Evolutionary conservation across 768 basidiomycete genomes (phyloP).

Genomic region (Tricholoma bakamatsutake): DNA sequence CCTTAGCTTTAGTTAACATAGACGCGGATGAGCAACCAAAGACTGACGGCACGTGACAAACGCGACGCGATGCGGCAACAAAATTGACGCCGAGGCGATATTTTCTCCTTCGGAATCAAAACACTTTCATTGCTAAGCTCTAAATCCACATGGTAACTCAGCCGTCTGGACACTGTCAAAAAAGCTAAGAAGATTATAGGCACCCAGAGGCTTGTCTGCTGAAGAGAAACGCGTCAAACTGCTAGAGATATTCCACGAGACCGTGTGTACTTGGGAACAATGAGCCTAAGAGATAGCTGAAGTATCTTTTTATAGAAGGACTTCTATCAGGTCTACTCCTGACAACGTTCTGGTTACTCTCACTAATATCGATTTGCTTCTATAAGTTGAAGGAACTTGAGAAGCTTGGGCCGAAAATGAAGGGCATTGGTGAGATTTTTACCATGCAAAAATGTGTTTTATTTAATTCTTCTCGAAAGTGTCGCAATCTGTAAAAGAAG

Average conservation of each 20-base stretch:
- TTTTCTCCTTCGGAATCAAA: too few species aligned
- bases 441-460: background rate
- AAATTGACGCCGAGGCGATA: too few species aligned
- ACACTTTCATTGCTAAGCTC: background rate
- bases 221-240: conserved; percentile 90
- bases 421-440: conserved; percentile 68
- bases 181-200: conserved; percentile 30
- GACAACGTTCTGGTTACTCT: background rate
- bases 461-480: conserved; percentile 36
- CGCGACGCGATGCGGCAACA: too few species aligned
- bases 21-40: too few species aligned
- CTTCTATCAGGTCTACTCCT: conserved; percentile 59
- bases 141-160: conserved; percentile 5
- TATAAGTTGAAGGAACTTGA: conserved; percentile 85
- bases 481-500: conserved; percentile 88
- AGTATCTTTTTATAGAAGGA: conserved; percentile 52
- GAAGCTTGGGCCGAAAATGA: conserved; percentile 82
- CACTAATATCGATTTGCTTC: background rate
- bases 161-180: background rate
- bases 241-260: conserved; percentile 91
- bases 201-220: conserved; percentile 77
- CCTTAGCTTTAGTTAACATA: too few species aligned
- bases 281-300: background rate
- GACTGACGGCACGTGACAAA: too few species aligned
- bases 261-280: conserved; percentile 35